A percentile compares a stretch with the other conserved stretches of the same genome.
These are phyloP conservation scores for Inonotus obliquus DNA, from an alignment of 1,284 basidiomycete genomes.

Conservation along the genomic window DNA sequence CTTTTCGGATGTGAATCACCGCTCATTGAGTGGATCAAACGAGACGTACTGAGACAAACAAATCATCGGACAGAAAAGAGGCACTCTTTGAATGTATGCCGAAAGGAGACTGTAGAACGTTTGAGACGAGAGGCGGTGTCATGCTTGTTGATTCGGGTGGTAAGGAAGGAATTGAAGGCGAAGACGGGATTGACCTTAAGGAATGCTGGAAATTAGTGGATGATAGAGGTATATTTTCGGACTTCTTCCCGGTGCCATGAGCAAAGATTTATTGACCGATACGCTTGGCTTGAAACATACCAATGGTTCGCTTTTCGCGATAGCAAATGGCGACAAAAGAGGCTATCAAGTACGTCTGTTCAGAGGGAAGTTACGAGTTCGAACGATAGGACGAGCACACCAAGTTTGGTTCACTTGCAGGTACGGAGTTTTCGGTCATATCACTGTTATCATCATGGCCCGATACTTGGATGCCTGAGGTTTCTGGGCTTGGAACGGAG, in stretches of 20 bases:
- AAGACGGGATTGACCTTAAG: background rate
- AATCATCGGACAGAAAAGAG: background rate
- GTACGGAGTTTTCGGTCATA: background rate
- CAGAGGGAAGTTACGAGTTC: background rate
- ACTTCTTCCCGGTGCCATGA: background rate
- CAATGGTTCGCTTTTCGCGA: background rate
- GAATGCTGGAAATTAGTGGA: background rate
- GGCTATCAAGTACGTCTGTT: background rate
- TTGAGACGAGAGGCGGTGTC: background rate
- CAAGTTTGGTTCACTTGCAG: background rate
- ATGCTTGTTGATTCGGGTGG: background rate
- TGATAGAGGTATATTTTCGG: too few relatives aligned
- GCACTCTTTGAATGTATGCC: background rate
- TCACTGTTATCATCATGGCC: background rate
- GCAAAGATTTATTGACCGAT: background rate
- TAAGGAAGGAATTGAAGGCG: background rate
- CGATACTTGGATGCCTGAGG: background rate
- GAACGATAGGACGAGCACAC: background rate
- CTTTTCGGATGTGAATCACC: background rate
- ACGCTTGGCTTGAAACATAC: background rate
- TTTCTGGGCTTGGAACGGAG: background rate
- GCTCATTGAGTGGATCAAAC: background rate
- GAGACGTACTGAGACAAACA: background rate
- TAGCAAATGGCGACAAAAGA: conserved; percentile 7
- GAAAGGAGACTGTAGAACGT: conserved; percentile 6